These are phyloP conservation scores for Rhododendron henanense DNA, from an alignment of 148 eudicot species.

Conservation along the genomic window DNA sequence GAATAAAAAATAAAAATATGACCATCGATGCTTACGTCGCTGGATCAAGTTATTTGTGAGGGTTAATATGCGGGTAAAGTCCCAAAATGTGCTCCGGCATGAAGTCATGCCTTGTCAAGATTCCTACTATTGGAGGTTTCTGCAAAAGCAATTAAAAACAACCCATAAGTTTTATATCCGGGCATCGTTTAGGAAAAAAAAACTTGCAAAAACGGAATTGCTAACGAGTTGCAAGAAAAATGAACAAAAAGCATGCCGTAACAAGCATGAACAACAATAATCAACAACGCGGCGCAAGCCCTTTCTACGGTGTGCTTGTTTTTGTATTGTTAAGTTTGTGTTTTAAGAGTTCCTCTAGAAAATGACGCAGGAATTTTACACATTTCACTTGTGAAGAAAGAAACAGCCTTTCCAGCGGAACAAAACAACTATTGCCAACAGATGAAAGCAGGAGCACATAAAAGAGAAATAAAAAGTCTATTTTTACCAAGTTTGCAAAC, in stretches of 20 bases:
- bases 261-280: not conserved
- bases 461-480: not conserved
- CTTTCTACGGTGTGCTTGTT: not conserved
- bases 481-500: not conserved
- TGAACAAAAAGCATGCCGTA: not conserved
- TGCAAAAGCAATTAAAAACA: slow-evolving; percentile 24
- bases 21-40: not conserved
- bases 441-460: not conserved
- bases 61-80: slow-evolving; percentile 47
- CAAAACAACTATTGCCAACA: not conserved
- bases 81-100: slow-evolving; percentile 65
- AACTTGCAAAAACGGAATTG: not conserved
- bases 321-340: not conserved
- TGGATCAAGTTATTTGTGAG: slow-evolving; percentile 28
- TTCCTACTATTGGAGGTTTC: slow-evolving; percentile 64
- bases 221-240: not conserved
- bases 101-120: slow-evolving; percentile 71
- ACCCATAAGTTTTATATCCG: not conserved
- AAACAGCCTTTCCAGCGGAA: not conserved
- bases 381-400: not conserved
- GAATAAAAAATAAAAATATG: not conserved
- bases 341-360: not conserved
- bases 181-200: not conserved
- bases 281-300: not conserved
- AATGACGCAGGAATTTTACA: not conserved